Conservation (phyloP, 768 basidiomycete genomes). For the Russula abietina region DNA sequence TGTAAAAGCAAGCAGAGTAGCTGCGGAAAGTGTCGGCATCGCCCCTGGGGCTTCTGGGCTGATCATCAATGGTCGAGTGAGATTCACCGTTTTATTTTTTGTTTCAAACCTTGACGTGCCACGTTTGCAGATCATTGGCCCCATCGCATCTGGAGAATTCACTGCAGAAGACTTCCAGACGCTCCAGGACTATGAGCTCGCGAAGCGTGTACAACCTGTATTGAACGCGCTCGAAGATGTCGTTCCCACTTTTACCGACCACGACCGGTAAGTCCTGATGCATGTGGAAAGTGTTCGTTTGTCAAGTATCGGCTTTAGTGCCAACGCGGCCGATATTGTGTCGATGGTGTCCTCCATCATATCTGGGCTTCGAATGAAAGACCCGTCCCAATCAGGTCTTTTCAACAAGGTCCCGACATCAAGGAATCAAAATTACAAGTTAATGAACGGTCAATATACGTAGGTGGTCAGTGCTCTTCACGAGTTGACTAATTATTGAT, state of each 20-base stretch:
- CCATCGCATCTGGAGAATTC: conserved; percentile 57
- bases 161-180: conserved; percentile 62
- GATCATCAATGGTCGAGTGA: conserved; percentile 78
- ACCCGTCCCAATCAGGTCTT: conserved; percentile 64
- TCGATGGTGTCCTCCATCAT: conserved; percentile 67
- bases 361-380: conserved; percentile 61
- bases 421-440: conserved; percentile 53
- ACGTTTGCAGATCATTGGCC: conserved; percentile 62
- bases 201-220: conserved; percentile 63
- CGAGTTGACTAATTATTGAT: conserved; percentile 15
- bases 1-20: conserved; percentile 39
- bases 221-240: conserved; percentile 56
- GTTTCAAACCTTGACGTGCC: neutral
- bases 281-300: neutral
- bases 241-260: conserved; percentile 29
- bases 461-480: conserved; percentile 34
- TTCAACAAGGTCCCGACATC: conserved; percentile 61
- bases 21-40: conserved; percentile 54
- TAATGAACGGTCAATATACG: conserved; percentile 60
- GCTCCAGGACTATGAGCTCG: conserved; percentile 68
- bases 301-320: conserved; percentile 34
- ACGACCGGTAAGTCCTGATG: conserved; percentile 5
- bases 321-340: conserved; percentile 51
- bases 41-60: conserved; percentile 56
- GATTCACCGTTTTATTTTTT: conserved; percentile 27